A percentile compares a stretch with the other conserved stretches of the same genome.
These are phyloP conservation scores for Xylaria multiplex DNA, from an alignment of 2,329 filamentous ascomycete genomes.

Conservation along the genomic window DNA sequence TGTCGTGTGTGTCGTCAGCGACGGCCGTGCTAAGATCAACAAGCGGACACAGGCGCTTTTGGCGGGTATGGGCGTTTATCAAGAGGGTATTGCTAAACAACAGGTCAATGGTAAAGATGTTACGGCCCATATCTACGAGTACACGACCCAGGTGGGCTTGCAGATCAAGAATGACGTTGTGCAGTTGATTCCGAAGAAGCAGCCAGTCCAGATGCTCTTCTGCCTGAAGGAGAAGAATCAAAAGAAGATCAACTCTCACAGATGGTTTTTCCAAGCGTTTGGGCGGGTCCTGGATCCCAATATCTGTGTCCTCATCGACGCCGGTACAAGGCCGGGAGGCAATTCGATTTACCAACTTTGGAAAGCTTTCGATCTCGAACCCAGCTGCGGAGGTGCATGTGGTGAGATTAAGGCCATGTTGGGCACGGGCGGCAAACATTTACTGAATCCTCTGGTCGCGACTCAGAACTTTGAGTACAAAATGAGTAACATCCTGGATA, in stretches of 20 bases:
- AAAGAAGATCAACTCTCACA: slow-evolving; percentile 99
- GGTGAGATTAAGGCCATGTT: slow-evolving; percentile 99
- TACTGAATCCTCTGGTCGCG: slow-evolving; percentile 93
- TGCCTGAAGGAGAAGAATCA: slow-evolving; percentile 99
- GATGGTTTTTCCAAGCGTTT: slow-evolving; percentile 99
- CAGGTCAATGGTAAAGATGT: slow-evolving; percentile 97
- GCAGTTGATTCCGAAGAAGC: slow-evolving; percentile 81
- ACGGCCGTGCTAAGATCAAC: slow-evolving; percentile 93
- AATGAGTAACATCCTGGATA: slow-evolving; percentile 99
- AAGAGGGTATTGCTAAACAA: slow-evolving; percentile 98
- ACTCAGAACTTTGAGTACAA: slow-evolving; percentile 99
- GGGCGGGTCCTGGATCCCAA: slow-evolving; percentile 92
- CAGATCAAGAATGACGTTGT: slow-evolving; percentile 92
- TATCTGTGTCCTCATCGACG: slow-evolving; percentile 95
- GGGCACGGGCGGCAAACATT: slow-evolving; percentile 80
- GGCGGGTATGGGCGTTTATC: slow-evolving; percentile 94
- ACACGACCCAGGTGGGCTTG: slow-evolving; percentile 86
- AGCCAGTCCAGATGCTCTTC: slow-evolving; percentile 96
- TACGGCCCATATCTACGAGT: slow-evolving; percentile 97
- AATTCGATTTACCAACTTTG: slow-evolving; percentile 98
- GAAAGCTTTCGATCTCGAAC: slow-evolving; percentile 98
- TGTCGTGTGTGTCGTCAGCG: slow-evolving; percentile 95
- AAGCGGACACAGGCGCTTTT: slow-evolving; percentile 87
- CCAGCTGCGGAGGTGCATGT: slow-evolving; percentile 96
- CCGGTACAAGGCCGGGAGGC: slow-evolving; percentile 91